Conservation (phyloP, 2,329 filamentous ascomycete species). For the Colletotrichum cereale region DNA sequence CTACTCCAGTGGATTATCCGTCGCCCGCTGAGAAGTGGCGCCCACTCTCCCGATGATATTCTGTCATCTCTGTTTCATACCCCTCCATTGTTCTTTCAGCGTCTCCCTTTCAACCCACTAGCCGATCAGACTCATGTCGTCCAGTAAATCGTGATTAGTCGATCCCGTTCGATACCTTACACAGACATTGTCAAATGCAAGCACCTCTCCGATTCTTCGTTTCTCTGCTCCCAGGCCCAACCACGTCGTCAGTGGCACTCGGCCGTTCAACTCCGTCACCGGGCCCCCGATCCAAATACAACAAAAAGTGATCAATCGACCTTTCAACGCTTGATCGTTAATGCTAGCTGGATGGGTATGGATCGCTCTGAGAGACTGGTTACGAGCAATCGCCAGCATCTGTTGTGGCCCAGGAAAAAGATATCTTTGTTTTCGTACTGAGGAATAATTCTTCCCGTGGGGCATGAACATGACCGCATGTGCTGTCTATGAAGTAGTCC, state of each 20-base stretch:
- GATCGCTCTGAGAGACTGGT: neutral
- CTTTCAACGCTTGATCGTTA: neutral
- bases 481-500: constrained; percentile 8
- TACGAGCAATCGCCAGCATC: neutral
- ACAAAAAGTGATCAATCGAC: neutral
- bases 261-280: neutral
- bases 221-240: neutral
- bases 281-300: constrained; percentile 1
- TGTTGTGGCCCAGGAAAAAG: constrained; percentile 24
- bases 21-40: neutral
- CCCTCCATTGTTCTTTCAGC: neutral
- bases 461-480: neutral
- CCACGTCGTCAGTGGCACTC: neutral
- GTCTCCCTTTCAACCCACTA: neutral
- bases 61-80: neutral
- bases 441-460: neutral
- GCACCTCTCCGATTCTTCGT: too few relatives aligned
- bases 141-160: neutral
- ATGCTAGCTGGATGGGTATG: too few relatives aligned
- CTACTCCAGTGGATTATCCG: neutral
- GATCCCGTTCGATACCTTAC: neutral
- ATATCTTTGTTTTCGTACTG: too few relatives aligned
- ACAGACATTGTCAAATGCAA: neutral
- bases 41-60: too few relatives aligned
- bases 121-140: neutral